These are phyloP conservation scores for Clavispora phyllophila DNA, from an alignment of 805 yeast genomes.

Conservation along the genomic window DNA sequence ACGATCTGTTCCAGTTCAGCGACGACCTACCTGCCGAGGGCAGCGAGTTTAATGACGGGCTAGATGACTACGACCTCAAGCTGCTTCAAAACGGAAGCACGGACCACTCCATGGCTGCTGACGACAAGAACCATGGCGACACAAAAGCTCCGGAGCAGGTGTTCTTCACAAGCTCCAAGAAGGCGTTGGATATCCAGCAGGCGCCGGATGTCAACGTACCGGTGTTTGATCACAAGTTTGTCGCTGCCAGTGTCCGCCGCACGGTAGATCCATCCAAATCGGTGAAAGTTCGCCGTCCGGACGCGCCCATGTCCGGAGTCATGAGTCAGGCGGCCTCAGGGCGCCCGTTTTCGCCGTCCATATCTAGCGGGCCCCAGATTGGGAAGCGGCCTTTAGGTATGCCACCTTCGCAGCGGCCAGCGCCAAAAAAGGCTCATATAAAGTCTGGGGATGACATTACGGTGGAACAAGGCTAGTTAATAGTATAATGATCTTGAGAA, in stretches of 20 bases:
- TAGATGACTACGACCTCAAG: conserved; percentile 23
- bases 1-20: conserved; percentile 37
- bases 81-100: not conserved
- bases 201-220: conserved; percentile 43
- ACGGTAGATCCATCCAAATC: conserved; percentile 68
- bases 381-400: conserved; percentile 28
- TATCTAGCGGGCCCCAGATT: conserved; percentile 2
- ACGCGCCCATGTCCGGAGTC: conserved; percentile 18
- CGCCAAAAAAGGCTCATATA: conserved; percentile 21
- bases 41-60: conserved; percentile 12
- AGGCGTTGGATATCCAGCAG: conserved; percentile 16
- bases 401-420: conserved; percentile 29
- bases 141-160: conserved; percentile 11
- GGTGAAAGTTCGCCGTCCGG: conserved; percentile 49
- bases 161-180: conserved; percentile 16
- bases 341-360: conserved; percentile 2
- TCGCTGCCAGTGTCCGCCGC: conserved; percentile 43
- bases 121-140: not conserved
- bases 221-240: conserved; percentile 45
- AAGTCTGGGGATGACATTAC: conserved; percentile 5
- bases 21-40: conserved; percentile 31
- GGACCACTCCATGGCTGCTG: not conserved
- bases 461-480: not conserved
- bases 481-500: not conserved
- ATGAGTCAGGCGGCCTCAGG: conserved; percentile 9